A percentile compares a stretch with the other conserved stretches of the same genome.
These are phyloP conservation scores for Rhododendron vialii DNA, from an alignment of 148 eudicot species.

Conservation along the genomic window DNA sequence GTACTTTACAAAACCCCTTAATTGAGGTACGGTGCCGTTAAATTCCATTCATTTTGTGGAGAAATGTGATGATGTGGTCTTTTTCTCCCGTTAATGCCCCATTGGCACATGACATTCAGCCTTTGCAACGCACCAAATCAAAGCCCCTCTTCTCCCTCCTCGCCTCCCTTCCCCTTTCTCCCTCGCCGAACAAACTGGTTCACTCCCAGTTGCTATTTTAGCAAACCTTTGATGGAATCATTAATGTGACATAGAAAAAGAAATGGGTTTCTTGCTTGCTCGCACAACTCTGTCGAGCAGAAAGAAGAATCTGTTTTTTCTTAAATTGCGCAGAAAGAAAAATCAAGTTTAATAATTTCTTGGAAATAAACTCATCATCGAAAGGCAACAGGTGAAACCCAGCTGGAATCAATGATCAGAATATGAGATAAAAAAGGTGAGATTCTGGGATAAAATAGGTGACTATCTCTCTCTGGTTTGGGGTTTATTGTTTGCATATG, in stretches of 20 bases:
- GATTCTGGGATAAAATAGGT: not conserved
- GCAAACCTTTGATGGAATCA: slow-evolving; percentile 28
- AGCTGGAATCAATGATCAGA: slow-evolving; percentile 70
- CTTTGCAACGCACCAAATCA: too few relatives aligned
- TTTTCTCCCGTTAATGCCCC: too few relatives aligned
- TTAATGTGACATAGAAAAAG: slow-evolving; percentile 10
- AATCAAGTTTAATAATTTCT: not conserved
- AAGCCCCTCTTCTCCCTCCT: too few relatives aligned
- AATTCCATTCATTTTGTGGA: too few relatives aligned
- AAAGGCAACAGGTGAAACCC: slow-evolving; percentile 37
- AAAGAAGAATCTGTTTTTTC: too few relatives aligned
- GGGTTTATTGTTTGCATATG: slow-evolving; percentile 24
- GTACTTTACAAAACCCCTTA: too few relatives aligned
- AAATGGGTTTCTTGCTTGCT: not conserved
- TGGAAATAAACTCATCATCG: slow-evolving; percentile 14
- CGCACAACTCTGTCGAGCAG: slow-evolving; percentile 8
- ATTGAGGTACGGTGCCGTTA: too few relatives aligned
- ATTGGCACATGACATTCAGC: too few relatives aligned
- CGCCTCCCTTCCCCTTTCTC: too few relatives aligned
- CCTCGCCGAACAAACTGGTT: slow-evolving; percentile 19
- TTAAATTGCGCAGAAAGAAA: too few relatives aligned
- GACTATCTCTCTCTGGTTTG: not conserved
- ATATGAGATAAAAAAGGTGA: slow-evolving; percentile 16
- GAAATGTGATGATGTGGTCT: too few relatives aligned
- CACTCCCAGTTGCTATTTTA: slow-evolving; percentile 30